Evolutionary conservation across 352 stramenopile genomes (phyloP).

Genomic region (Pythium utonaiense): DNA sequence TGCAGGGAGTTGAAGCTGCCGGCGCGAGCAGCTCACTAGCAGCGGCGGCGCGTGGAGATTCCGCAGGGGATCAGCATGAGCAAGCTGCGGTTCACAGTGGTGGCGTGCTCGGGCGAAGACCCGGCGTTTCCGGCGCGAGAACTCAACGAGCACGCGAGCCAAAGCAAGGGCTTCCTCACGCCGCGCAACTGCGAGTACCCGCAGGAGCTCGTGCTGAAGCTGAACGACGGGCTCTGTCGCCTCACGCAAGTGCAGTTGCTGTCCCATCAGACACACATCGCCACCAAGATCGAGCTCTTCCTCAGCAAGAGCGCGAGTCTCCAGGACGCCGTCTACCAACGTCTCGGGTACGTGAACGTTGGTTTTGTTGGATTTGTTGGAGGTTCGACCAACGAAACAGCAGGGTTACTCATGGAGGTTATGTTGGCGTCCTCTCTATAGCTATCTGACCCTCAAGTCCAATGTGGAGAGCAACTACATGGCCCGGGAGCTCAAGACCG

Average conservation of each 20-base stretch:
- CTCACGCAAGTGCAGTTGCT: conserved; percentile 88
- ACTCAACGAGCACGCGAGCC: conserved; percentile 75
- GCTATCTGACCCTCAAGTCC: conserved; percentile 74
- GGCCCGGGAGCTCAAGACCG: conserved; percentile 91
- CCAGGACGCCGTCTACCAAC: conserved; percentile 54
- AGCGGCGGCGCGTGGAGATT: background rate
- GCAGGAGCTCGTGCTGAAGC: conserved; percentile 88
- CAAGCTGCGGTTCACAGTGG: conserved; percentile 84
- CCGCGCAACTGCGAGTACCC: conserved; percentile 91
- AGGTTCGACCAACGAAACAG: background rate
- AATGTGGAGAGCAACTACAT: conserved; percentile 82
- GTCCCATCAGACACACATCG: conserved; percentile 91
- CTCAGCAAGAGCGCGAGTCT: conserved; percentile 50
- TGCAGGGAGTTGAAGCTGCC: background rate
- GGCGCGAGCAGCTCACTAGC: background rate
- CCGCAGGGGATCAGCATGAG: conserved; percentile 37
- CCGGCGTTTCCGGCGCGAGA: conserved; percentile 74
- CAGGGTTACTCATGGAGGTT: background rate
- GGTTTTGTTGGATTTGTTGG: background rate
- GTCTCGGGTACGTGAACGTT: conserved; percentile 54
- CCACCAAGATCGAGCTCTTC: conserved; percentile 92
- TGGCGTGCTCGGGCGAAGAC: conserved; percentile 86
- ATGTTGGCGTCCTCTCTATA: conserved; percentile 5
- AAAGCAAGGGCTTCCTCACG: conserved; percentile 73
- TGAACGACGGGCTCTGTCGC: conserved; percentile 62